phyloP scores from a whole-genome alignment of 2,329 filamentous ascomycete genomes.

The Madurella mycetomatis region DNA sequence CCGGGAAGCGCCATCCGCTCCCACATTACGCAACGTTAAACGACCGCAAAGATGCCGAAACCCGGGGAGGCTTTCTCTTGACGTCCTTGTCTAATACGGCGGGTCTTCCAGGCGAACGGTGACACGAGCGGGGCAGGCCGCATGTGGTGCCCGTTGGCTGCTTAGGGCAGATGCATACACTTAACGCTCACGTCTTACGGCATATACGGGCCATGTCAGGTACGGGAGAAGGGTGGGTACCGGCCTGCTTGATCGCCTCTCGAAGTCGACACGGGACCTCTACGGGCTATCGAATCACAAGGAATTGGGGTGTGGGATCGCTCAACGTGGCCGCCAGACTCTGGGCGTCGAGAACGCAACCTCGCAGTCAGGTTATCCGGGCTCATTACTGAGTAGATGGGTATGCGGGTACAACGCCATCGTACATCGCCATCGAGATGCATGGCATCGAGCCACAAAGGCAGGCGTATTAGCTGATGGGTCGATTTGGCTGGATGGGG shows the following conservation, averaged over 20 bases:
- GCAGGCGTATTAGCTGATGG: neutral
- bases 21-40: slow-evolving; percentile 8
- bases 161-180: slow-evolving; percentile 14
- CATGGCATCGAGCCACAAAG: neutral
- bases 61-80: neutral
- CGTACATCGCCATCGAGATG: too few species aligned
- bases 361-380: slow-evolving; percentile 14
- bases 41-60: neutral
- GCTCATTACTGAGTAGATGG: neutral
- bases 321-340: slow-evolving; percentile 15
- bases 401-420: slow-evolving; percentile 5
- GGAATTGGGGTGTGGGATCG: slow-evolving; percentile 14
- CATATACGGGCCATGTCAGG: slow-evolving; percentile 22
- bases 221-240: slow-evolving; percentile 2
- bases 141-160: slow-evolving; percentile 5
- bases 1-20: neutral
- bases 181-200: slow-evolving; percentile 16
- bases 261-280: neutral
- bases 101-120: slow-evolving; percentile 11
- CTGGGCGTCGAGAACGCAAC: slow-evolving; percentile 8
- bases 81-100: neutral
- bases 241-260: neutral
- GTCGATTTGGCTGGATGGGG: neutral
- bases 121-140: slow-evolving; percentile 4
- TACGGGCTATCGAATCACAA: slow-evolving; percentile 8